phyloP scores from a whole-genome alignment of 2,329 filamentous ascomycete species.

The Aspergillus bombycis region DNA sequence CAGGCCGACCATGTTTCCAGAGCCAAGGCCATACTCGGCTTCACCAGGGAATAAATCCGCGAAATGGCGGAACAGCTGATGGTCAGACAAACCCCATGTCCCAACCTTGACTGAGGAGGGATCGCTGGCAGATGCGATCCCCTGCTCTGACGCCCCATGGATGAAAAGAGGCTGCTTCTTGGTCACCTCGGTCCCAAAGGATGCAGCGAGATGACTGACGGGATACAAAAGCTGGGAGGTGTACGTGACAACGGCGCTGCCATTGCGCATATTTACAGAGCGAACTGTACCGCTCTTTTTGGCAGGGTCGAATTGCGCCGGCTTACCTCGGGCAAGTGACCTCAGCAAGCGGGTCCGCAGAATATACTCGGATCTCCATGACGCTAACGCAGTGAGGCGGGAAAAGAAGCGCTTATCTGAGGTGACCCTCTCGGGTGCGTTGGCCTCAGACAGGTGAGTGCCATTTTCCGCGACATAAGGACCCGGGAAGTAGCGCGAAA shows the following conservation, averaged over 20 bases:
- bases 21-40: conserved; percentile 74
- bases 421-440: conserved; percentile 59
- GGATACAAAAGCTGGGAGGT: conserved; percentile 79
- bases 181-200: conserved; percentile 66
- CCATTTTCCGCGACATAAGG: conserved; percentile 59
- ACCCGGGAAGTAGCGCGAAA: conserved; percentile 86
- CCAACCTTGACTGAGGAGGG: conserved; percentile 74
- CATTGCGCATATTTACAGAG: conserved; percentile 63
- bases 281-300: conserved; percentile 57
- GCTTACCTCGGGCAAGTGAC: conserved; percentile 80
- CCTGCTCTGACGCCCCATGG: conserved; percentile 79
- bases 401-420: conserved; percentile 80
- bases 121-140: conserved; percentile 79
- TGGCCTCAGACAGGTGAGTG: conserved; percentile 47
- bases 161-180: conserved; percentile 79
- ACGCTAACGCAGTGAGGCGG: conserved; percentile 79
- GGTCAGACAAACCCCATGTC: conserved; percentile 79
- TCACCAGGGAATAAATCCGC: conserved; percentile 75
- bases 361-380: conserved; percentile 96
- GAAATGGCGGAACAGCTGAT: conserved; percentile 74
- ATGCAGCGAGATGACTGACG: conserved; percentile 77
- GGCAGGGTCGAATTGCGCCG: conserved; percentile 57
- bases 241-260: conserved; percentile 78
- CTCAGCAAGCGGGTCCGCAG: conserved; percentile 81
- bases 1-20: conserved; percentile 73